These are phyloP conservation scores for Boletellus emodensis DNA, from an alignment of 768 basidiomycete genomes.

Conservation along the genomic window DNA sequence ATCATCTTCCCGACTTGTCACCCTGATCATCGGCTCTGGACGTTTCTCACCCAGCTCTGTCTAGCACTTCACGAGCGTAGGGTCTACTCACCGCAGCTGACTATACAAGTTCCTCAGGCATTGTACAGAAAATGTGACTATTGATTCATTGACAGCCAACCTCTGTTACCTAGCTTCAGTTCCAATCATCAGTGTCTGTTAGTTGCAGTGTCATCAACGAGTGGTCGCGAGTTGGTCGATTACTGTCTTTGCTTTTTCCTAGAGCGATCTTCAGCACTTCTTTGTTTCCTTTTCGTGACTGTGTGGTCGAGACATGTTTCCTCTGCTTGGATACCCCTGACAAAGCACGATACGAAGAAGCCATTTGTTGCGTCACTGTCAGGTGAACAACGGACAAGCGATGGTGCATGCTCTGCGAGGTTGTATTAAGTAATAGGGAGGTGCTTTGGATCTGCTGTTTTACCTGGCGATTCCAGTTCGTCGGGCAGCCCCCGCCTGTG, in stretches of 20 bases:
- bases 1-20: conserved; percentile 14
- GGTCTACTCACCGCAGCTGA: conserved; percentile 35
- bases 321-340: conserved; percentile 24
- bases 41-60: conserved; percentile 17
- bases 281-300: conserved; percentile 24
- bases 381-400: conserved; percentile 69
- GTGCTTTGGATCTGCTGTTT: neutral
- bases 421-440: neutral
- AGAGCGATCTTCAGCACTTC: conserved; percentile 12
- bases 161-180: conserved; percentile 23
- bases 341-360: conserved; percentile 96
- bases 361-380: conserved; percentile 90
- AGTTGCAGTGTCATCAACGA: neutral
- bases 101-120: conserved; percentile 32
- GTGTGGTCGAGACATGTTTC: conserved; percentile 1
- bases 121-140: conserved; percentile 24
- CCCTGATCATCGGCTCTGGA: conserved; percentile 9
- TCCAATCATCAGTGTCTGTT: conserved; percentile 7
- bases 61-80: conserved; percentile 23
- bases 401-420: conserved; percentile 52
- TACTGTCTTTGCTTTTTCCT: conserved; percentile 23
- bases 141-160: conserved; percentile 27
- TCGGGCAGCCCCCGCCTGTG: conserved; percentile 69
- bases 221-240: neutral
- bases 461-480: conserved; percentile 57